Conservation (phyloP, 768 basidiomycete species). For the Macrolepiota dolichaula region DNA sequence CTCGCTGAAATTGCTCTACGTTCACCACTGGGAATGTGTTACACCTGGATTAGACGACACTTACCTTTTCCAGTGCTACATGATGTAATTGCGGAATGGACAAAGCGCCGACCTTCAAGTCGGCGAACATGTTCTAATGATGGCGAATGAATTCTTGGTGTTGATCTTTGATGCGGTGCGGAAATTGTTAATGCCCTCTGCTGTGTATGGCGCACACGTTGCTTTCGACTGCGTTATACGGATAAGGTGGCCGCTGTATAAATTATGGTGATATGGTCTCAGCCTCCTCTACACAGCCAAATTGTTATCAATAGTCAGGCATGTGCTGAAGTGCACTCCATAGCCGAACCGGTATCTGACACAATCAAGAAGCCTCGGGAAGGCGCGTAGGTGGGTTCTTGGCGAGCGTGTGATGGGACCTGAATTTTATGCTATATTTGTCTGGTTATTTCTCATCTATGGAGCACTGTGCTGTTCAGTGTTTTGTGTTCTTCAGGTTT, state of each 20-base stretch:
- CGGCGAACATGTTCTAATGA: not conserved
- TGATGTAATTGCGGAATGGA: not conserved
- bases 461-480: not conserved
- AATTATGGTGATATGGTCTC: too few species aligned
- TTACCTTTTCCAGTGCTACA: not conserved
- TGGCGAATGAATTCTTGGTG: slow-evolving; percentile 28
- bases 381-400: not conserved
- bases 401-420: not conserved
- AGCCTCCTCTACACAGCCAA: not conserved
- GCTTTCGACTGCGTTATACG: too few species aligned
- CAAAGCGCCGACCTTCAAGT: too few species aligned
- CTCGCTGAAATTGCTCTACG: too few species aligned
- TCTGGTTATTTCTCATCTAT: not conserved
- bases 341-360: slow-evolving; percentile 8
- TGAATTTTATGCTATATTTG: not conserved
- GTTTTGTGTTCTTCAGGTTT: not conserved
- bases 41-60: not conserved
- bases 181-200: slow-evolving; percentile 29
- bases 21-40: not conserved
- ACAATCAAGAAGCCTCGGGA: not conserved
- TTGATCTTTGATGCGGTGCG: slow-evolving; percentile 14
- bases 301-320: slow-evolving; percentile 3
- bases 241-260: too few species aligned
- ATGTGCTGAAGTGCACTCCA: not conserved
- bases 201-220: too few species aligned